These are phyloP conservation scores for Cnidoscolus chayamansa DNA, from an alignment of 441 rosid genomes.

Conservation along the genomic window DNA sequence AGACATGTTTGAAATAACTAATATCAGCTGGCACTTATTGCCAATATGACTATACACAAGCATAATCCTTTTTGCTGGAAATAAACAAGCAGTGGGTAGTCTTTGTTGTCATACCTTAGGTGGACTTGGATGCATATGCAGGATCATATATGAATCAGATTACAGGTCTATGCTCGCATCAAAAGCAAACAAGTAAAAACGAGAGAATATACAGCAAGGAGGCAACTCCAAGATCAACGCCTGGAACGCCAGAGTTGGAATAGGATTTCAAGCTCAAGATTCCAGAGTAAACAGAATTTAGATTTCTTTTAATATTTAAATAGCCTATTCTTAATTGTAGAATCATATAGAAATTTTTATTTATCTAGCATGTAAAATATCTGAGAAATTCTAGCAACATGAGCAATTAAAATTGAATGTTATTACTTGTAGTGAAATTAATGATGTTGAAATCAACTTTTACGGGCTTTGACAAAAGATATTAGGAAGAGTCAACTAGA, in stretches of 20 bases:
- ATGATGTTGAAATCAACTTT: neutral
- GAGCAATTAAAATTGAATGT: too few species aligned
- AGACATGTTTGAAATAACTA: neutral
- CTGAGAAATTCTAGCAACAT: too few species aligned
- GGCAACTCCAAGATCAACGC: too few species aligned
- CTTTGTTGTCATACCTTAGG: slow-evolving; percentile 39
- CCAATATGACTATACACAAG: too few species aligned
- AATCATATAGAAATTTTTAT: too few species aligned
- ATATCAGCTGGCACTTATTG: neutral
- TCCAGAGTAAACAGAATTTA: too few species aligned
- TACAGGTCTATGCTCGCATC: slow-evolving; percentile 59
- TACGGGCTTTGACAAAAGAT: neutral
- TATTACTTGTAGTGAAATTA: too few species aligned
- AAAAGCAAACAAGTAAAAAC: neutral
- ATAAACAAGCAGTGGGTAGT: slow-evolving; percentile 4
- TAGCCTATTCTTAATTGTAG: too few species aligned
- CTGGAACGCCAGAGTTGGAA: neutral
- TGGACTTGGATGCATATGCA: slow-evolving; percentile 87
- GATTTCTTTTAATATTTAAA: too few species aligned
- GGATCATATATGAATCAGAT: slow-evolving; percentile 60
- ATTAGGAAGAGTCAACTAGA: neutral
- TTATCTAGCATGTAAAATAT: too few species aligned
- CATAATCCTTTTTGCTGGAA: neutral
- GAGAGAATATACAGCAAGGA: neutral
- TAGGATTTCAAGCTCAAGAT: neutral